phyloP scores from a whole-genome alignment of 352 stramenopile genomes.

The Blastocystis hominis region DNA sequence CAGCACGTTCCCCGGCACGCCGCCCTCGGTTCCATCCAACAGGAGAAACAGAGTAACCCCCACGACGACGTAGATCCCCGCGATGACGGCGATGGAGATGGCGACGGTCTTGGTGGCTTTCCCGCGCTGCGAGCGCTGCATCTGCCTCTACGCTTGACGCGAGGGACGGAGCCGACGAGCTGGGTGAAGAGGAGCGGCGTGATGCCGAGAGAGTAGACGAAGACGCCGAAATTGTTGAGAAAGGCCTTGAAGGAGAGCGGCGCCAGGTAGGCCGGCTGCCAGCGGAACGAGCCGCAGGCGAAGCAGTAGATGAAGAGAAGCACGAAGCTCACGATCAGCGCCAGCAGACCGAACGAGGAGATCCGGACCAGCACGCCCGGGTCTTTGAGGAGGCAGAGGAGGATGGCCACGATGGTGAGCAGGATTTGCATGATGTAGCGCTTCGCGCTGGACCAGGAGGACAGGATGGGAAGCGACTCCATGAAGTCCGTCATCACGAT shows the following conservation, averaged over 20 bases:
- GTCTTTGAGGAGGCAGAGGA: slow-evolving; percentile 34
- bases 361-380: not conserved
- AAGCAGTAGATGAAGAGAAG: slow-evolving; percentile 34
- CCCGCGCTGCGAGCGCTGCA: not conserved
- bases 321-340: slow-evolving; percentile 5
- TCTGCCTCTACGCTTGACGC: not conserved
- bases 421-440: not conserved
- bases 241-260: not conserved
- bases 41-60: not conserved
- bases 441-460: not conserved
- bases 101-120: not conserved
- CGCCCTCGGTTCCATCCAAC: not conserved
- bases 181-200: not conserved
- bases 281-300: not conserved
- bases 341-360: slow-evolving; percentile 25
- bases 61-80: not conserved
- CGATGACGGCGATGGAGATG: not conserved
- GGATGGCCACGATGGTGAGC: not conserved
- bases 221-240: slow-evolving; percentile 13
- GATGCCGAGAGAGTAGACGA: slow-evolving; percentile 38
- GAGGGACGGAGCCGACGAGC: not conserved
- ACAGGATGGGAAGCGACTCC: not conserved
- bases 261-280: not conserved
- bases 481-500: slow-evolving; percentile 53
- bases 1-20: not conserved